Conservation (phyloP, 1,284 basidiomycete genomes). For the Afroboletus lepidellus region DNA sequence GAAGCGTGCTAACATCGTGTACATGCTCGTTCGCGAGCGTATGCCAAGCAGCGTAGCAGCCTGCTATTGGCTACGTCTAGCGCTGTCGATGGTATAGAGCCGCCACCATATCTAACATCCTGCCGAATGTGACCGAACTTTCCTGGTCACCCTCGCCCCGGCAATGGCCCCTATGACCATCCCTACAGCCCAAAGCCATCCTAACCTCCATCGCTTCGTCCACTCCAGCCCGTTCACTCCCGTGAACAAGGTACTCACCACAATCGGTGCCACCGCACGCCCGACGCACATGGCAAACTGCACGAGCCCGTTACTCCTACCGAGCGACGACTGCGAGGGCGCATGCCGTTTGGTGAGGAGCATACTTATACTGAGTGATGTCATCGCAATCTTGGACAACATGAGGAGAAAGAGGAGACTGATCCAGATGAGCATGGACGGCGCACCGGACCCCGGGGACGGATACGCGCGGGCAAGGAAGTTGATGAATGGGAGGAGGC, state of each 20-base stretch:
- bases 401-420: conserved; percentile 17
- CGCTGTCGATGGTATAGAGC: too few relatives aligned
- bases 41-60: too few relatives aligned
- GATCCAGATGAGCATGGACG: conserved; percentile 9
- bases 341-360: conserved; percentile 21
- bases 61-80: too few relatives aligned
- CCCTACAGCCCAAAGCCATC: conserved; percentile 20
- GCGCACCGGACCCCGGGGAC: background rate
- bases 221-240: conserved; percentile 19
- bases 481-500: conserved; percentile 19
- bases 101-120: too few relatives aligned
- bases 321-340: conserved; percentile 14
- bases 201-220: conserved; percentile 11
- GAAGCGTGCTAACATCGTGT: too few relatives aligned
- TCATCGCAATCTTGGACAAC: conserved; percentile 19
- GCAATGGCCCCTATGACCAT: conserved; percentile 15
- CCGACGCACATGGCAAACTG: conserved; percentile 6
- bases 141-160: conserved; percentile 21
- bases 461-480: conserved; percentile 5
- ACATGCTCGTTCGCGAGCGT: too few relatives aligned
- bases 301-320: background rate
- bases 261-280: conserved; percentile 19
- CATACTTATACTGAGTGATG: conserved; percentile 19
- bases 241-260: conserved; percentile 22
- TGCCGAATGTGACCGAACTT: too few relatives aligned